phyloP scores from a whole-genome alignment of 2,329 filamentous ascomycete genomes.

The Epichloe typhina region DNA sequence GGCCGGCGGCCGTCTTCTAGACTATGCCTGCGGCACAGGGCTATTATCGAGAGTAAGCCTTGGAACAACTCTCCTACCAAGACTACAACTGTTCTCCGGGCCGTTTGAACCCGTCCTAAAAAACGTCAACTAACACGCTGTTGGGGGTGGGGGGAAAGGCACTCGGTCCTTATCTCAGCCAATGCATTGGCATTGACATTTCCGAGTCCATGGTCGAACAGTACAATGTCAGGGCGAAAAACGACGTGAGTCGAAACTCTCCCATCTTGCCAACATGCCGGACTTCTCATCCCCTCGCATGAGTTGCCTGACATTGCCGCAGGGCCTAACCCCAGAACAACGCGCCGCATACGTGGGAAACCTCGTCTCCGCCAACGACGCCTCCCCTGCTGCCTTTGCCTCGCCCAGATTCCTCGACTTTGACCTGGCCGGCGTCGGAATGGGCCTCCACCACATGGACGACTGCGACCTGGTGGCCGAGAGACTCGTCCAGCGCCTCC shows the following conservation, averaged over 20 bases:
- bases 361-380: slow-evolving; percentile 32
- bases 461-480: slow-evolving; percentile 46
- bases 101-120: no score
- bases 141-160: slow-evolving; percentile 6
- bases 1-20: slow-evolving; percentile 42
- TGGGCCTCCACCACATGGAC: slow-evolving; percentile 56
- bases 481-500: slow-evolving; percentile 47
- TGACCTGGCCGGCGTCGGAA: slow-evolving; percentile 50
- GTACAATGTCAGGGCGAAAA: slow-evolving; percentile 49
- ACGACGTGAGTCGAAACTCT: slow-evolving; percentile 28
- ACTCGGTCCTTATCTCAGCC: slow-evolving; percentile 23
- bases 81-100: no score
- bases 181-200: slow-evolving; percentile 56
- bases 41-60: slow-evolving; percentile 36
- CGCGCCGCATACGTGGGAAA: slow-evolving; percentile 47
- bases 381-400: slow-evolving; percentile 41
- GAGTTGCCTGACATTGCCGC: neutral
- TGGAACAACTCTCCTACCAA: neutral
- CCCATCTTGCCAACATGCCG: neutral
- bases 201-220: slow-evolving; percentile 55
- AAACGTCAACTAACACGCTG: no score
- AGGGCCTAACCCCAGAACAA: slow-evolving; percentile 37
- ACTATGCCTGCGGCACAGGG: slow-evolving; percentile 67
- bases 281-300: neutral
- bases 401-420: slow-evolving; percentile 53